These are phyloP conservation scores for Talaromyces amestolkiae DNA, from an alignment of 2,329 filamentous ascomycete species.

Conservation along the genomic window DNA sequence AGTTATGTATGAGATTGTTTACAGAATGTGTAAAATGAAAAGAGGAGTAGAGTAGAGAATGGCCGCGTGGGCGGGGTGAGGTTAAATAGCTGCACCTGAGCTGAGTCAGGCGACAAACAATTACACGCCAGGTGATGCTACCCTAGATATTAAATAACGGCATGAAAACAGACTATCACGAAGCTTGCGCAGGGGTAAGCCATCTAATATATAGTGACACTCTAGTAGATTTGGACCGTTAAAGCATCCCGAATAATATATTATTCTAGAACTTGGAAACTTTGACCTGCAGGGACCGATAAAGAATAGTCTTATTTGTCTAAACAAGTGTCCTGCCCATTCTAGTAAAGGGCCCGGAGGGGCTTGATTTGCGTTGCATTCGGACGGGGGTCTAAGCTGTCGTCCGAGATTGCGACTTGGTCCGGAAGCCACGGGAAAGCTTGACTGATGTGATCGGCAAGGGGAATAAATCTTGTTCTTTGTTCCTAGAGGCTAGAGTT, in stretches of 20 bases:
- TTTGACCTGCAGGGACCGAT: not conserved
- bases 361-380: constrained; percentile 1
- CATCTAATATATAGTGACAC: not conserved
- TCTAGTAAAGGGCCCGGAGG: not conserved
- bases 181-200: not conserved
- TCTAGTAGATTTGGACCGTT: not conserved
- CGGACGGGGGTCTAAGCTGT: not conserved
- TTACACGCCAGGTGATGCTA: not conserved
- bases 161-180: not conserved
- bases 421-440: not conserved
- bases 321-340: not conserved
- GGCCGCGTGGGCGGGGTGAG: not conserved
- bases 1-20: not conserved
- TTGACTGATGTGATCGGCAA: not conserved
- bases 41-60: too few relatives aligned
- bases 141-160: not conserved
- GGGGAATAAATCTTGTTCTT: not conserved
- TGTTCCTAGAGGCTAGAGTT: not conserved
- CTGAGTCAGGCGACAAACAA: not conserved
- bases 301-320: not conserved
- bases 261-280: not conserved
- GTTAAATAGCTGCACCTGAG: not conserved
- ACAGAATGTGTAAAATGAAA: not conserved
- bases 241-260: not conserved
- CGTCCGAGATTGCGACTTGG: not conserved